A percentile compares a stretch with the other conserved stretches of the same genome.
Evolutionary conservation across 148 eudicot species (phyloP).

Genomic region (Talinum fruticosum): DNA sequence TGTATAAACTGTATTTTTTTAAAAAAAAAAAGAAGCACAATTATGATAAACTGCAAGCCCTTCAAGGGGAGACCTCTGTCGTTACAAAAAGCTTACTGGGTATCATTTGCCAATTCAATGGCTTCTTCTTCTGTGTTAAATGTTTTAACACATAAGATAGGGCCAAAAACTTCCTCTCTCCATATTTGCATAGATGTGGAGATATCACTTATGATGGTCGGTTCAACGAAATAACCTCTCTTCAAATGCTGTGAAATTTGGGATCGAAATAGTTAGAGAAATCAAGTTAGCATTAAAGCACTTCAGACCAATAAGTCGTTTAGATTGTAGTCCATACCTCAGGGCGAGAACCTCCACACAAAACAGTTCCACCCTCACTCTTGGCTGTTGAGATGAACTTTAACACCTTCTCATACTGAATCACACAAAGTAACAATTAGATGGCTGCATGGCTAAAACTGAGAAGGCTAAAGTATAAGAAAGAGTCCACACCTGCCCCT

Average conservation of each 20-base stretch:
- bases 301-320: neutral
- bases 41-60: neutral
- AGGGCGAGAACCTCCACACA: slow-evolving; percentile 87
- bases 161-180: slow-evolving; percentile 99
- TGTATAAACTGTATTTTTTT: neutral
- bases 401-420: slow-evolving; percentile 81
- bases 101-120: slow-evolving; percentile 90
- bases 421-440: slow-evolving; percentile 21
- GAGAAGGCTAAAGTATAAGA: slow-evolving; percentile 3
- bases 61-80: neutral
- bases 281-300: neutral
- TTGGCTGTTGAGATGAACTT: slow-evolving; percentile 75
- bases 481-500: slow-evolving; percentile 63
- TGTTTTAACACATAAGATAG: slow-evolving; percentile 91
- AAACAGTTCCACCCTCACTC: slow-evolving; percentile 91
- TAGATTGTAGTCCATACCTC: slow-evolving; percentile 42
- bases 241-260: slow-evolving; percentile 58
- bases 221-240: slow-evolving; percentile 75
- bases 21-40: neutral
- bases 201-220: slow-evolving; percentile 73
- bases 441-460: neutral
- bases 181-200: slow-evolving; percentile 96
- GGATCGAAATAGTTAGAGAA: slow-evolving; percentile 10
- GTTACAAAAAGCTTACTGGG: slow-evolving; percentile 48
- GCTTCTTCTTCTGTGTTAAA: slow-evolving; percentile 93